Evolutionary conservation across 1,139 yeast species (phyloP).

Genomic region (Saccharomyces hybrid): DNA sequence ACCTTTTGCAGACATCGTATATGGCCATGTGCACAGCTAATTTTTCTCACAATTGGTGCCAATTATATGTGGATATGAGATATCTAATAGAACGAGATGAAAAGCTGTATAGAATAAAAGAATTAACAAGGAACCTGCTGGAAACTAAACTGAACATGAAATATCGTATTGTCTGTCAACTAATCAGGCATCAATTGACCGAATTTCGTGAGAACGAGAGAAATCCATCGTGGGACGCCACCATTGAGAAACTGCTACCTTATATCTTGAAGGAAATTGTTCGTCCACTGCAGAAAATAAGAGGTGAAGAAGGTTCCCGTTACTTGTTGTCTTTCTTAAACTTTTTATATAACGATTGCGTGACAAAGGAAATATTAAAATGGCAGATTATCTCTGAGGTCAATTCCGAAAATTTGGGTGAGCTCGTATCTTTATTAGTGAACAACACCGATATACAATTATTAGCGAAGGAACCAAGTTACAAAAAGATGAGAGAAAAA

Average conservation of each 20-base stretch:
- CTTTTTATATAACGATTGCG: slow-evolving; percentile 21
- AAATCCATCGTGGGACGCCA: slow-evolving; percentile 21
- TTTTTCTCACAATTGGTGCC: slow-evolving; percentile 25
- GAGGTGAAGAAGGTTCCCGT: slow-evolving; percentile 10
- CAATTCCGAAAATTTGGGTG: slow-evolving; percentile 28
- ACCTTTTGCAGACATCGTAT: slow-evolving; percentile 26
- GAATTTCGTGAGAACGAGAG: slow-evolving; percentile 20
- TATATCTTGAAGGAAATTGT: slow-evolving; percentile 17
- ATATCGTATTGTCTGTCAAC: slow-evolving; percentile 12
- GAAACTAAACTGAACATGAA: slow-evolving; percentile 16
- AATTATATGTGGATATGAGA: slow-evolving; percentile 24
- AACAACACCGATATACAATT: slow-evolving; percentile 15
- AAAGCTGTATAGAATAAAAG: slow-evolving; percentile 16
- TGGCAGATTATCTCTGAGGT: slow-evolving; percentile 32
- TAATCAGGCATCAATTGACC: slow-evolving; percentile 17
- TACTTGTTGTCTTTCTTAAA: slow-evolving; percentile 12
- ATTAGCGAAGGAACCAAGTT: slow-evolving; percentile 11
- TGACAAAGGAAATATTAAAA: slow-evolving; percentile 17
- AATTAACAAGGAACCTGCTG: slow-evolving; percentile 17
- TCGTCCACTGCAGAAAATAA: slow-evolving; percentile 13
- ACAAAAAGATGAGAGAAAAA: slow-evolving; percentile 26
- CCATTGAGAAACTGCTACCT: slow-evolving; percentile 20
- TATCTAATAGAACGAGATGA: slow-evolving; percentile 9
- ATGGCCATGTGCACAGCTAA: slow-evolving; percentile 22
- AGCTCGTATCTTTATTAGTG: slow-evolving; percentile 20